Evolutionary conservation across 75 land plant genomes (phyloP).

Genomic region (Larix kaempferi): DNA sequence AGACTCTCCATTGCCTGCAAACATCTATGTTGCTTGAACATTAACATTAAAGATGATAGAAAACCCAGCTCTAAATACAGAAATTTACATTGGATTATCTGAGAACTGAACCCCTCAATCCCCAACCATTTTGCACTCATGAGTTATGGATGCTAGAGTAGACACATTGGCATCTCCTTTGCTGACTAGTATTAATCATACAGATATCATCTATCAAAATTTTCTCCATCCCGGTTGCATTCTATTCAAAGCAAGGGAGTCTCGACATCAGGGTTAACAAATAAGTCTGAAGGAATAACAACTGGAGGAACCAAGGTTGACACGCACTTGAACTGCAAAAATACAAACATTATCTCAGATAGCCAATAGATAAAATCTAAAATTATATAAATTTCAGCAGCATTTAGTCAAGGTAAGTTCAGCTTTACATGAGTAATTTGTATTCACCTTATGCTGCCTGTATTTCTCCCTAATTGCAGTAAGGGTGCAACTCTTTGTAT

Average conservation of each 20-base stretch:
- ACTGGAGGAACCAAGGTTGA: constrained; percentile 30
- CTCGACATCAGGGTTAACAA: background rate
- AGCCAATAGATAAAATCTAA: background rate
- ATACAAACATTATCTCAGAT: background rate
- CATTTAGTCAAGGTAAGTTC: background rate
- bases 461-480: constrained; percentile 88
- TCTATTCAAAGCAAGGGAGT: background rate
- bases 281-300: background rate
- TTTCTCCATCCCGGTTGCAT: background rate
- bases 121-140: background rate
- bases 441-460: constrained; percentile 69
- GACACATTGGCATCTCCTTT: background rate
- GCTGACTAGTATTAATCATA: background rate
- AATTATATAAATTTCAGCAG: background rate
- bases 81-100: background rate
- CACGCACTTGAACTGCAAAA: constrained; percentile 57
- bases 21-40: background rate
- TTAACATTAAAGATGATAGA: background rate
- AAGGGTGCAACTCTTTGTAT: constrained; percentile 43
- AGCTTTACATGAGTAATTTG: background rate
- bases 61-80: background rate
- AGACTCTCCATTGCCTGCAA: background rate
- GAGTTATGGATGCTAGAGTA: background rate
- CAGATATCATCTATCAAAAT: background rate
- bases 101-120: background rate